These are phyloP conservation scores for Peltaster fructicola DNA, from an alignment of 2,329 filamentous ascomycete genomes.

Conservation along the genomic window DNA sequence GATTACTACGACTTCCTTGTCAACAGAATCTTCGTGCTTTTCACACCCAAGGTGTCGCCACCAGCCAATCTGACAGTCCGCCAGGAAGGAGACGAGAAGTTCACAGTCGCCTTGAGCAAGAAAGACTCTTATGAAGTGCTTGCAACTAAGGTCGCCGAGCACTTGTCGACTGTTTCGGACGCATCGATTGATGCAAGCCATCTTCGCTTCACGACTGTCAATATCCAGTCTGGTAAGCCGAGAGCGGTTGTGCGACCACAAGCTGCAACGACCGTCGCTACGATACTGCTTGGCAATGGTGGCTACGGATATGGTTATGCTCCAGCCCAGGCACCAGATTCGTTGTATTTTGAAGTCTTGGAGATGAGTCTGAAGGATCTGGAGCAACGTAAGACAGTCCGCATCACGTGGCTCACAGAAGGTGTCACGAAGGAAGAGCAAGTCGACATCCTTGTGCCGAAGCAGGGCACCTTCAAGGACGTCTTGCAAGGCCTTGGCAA, in stretches of 20 bases:
- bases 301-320: conserved; percentile 54
- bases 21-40: conserved; percentile 63
- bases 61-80: conserved; percentile 15
- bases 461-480: conserved; percentile 66
- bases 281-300: conserved; percentile 52
- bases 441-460: conserved; percentile 70
- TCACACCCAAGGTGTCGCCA: conserved; percentile 43
- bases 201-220: conserved; percentile 78
- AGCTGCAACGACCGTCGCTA: conserved; percentile 50
- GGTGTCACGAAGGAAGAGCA: conserved; percentile 83
- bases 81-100: conserved; percentile 41
- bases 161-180: conserved; percentile 31
- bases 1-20: conserved; percentile 81
- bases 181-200: conserved; percentile 58
- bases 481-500: conserved; percentile 59
- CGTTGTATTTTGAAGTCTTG: conserved; percentile 78
- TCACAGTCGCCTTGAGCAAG: conserved; percentile 62
- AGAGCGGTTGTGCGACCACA: conserved; percentile 62
- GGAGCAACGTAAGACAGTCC: conserved; percentile 79
- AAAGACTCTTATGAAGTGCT: conserved; percentile 85
- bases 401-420: conserved; percentile 70
- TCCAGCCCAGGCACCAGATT: conserved; percentile 40
- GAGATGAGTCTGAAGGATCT: conserved; percentile 88
- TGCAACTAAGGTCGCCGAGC: conserved; percentile 62
- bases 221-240: conserved; percentile 56